A percentile compares a stretch with the other conserved stretches of the same genome.
phyloP scores from a whole-genome alignment of 768 basidiomycete species.

The Tulasnella sp. region DNA sequence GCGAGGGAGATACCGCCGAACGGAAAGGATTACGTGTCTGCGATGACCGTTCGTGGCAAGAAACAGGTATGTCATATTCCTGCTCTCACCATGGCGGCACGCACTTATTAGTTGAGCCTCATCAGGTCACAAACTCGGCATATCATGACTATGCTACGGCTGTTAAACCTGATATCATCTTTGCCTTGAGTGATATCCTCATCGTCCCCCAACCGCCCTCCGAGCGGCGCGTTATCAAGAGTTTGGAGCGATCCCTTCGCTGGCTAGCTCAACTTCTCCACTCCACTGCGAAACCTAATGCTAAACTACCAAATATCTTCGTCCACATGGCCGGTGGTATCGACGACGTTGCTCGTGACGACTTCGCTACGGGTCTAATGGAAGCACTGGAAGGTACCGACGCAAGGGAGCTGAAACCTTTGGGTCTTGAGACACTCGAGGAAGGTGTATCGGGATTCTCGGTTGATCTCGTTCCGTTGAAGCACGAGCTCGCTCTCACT shows the following conservation, averaged over 20 bases:
- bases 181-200: constrained; percentile 62
- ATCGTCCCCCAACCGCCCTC: constrained; percentile 51
- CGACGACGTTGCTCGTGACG: constrained; percentile 44
- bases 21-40: constrained; percentile 45
- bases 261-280: constrained; percentile 53
- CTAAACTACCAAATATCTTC: constrained; percentile 40
- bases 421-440: constrained; percentile 41
- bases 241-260: constrained; percentile 52
- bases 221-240: constrained; percentile 68
- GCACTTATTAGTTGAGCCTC: background rate
- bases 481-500: constrained; percentile 26
- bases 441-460: constrained; percentile 60
- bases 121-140: constrained; percentile 43
- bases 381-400: constrained; percentile 51
- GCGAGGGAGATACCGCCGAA: constrained; percentile 63
- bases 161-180: constrained; percentile 56
- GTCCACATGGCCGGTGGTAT: constrained; percentile 61
- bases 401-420: constrained; percentile 39
- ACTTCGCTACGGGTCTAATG: constrained; percentile 48
- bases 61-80: constrained; percentile 41
- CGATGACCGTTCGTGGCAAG: constrained; percentile 55
- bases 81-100: background rate
- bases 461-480: constrained; percentile 49
- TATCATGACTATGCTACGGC: constrained; percentile 46
- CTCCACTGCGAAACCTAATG: background rate